Conservation (phyloP, 2,329 filamentous ascomycete genomes). For the Juglanconis sp. region DNA sequence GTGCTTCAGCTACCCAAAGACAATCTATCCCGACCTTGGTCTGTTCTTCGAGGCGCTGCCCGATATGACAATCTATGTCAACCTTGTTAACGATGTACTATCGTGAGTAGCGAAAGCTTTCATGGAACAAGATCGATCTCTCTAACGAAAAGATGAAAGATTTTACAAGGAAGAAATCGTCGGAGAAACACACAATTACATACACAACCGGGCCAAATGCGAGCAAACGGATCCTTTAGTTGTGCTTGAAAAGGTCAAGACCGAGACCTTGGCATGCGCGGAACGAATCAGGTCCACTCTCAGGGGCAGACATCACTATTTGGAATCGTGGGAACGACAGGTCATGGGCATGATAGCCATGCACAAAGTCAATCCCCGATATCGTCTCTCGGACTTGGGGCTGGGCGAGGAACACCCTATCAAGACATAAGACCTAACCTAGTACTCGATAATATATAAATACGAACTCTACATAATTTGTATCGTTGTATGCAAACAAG, state of each 20-base stretch:
- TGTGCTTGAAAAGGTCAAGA: not conserved
- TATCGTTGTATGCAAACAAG: too few relatives aligned
- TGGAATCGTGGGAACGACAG: constrained; percentile 1
- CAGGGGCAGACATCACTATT: not conserved
- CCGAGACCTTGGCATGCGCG: not conserved
- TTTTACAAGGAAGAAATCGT: constrained; percentile 1
- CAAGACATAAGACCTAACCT: not conserved
- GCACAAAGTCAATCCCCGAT: not conserved
- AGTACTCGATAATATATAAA: not conserved
- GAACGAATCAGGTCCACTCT: not conserved
- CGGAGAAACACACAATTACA: not conserved
- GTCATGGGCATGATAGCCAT: not conserved
- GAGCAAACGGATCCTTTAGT: not conserved
- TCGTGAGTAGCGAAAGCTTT: not conserved
- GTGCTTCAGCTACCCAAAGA: not conserved
- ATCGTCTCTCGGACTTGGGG: not conserved
- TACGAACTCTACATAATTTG: too few relatives aligned
- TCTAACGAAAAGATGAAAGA: not conserved
- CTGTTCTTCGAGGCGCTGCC: not conserved
- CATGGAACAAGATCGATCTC: not conserved
- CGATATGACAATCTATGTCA: not conserved
- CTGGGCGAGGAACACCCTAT: not conserved
- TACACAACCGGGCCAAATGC: not conserved
- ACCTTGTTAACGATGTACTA: not conserved
- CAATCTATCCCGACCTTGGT: not conserved